Conservation (phyloP, 257 asterid species). For the Solanum clarkiae region DNA sequence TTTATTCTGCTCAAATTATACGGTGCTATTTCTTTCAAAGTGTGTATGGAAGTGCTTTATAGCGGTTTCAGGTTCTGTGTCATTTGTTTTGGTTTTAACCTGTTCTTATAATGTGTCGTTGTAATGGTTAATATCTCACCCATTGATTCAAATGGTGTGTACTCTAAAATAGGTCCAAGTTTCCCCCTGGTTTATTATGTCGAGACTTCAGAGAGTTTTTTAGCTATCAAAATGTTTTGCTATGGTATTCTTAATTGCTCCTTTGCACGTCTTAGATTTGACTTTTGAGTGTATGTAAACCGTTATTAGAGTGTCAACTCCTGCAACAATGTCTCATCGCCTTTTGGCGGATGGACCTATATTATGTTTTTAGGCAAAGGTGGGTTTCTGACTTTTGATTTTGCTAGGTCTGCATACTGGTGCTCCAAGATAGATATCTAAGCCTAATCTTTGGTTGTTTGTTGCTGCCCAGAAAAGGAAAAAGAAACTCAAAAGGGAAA, state of each 20-base stretch:
- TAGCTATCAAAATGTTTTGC: too few relatives aligned
- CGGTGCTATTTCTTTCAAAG: background rate
- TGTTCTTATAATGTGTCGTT: background rate
- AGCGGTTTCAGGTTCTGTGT: background rate
- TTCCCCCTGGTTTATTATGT: too few relatives aligned
- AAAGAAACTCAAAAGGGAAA: background rate
- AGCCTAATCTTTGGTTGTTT: background rate
- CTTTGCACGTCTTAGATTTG: background rate
- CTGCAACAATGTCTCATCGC: background rate
- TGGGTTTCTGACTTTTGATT: background rate
- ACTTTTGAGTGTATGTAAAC: background rate
- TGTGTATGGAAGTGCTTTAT: background rate
- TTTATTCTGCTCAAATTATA: background rate
- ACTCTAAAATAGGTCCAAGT: background rate
- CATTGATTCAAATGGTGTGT: background rate
- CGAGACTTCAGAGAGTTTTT: background rate
- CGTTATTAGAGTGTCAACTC: too few relatives aligned
- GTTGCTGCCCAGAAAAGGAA: background rate
- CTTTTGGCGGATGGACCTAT: too few relatives aligned
- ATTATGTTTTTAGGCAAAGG: background rate
- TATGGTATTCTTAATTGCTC: background rate
- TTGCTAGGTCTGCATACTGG: background rate
- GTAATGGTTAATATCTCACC: background rate
- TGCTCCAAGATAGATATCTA: background rate
- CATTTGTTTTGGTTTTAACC: background rate